A percentile compares a stretch with the other conserved stretches of the same genome.
phyloP scores from a whole-genome alignment of 2,329 filamentous ascomycete species.

The Hypoxylon rubiginosum region DNA sequence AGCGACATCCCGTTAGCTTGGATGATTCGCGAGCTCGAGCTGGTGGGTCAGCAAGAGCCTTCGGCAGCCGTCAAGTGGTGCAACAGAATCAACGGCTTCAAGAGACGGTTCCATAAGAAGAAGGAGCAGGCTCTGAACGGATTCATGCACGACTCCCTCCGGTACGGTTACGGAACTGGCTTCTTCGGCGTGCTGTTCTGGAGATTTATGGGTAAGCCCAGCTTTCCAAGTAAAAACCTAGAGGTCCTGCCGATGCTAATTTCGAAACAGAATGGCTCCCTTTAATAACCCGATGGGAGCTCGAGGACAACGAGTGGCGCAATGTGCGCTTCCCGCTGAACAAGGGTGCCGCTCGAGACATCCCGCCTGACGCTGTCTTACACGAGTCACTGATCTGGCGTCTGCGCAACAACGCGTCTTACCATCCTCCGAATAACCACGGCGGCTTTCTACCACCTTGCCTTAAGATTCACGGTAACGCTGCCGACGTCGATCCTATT shows the following conservation, averaged over 20 bases:
- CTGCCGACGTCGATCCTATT: slow-evolving; percentile 29
- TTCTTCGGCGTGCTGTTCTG: slow-evolving; percentile 58
- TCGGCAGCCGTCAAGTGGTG: slow-evolving; percentile 55
- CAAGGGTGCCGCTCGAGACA: slow-evolving; percentile 54
- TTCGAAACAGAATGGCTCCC: slow-evolving; percentile 54
- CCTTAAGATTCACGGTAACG: slow-evolving; percentile 45
- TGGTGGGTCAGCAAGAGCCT: slow-evolving; percentile 52
- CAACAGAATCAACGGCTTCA: slow-evolving; percentile 52
- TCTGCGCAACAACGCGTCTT: slow-evolving; percentile 48
- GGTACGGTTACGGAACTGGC: slow-evolving; percentile 54
- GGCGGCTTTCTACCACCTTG: slow-evolving; percentile 50
- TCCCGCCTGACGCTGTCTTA: slow-evolving; percentile 56
- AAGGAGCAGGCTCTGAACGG: slow-evolving; percentile 52
- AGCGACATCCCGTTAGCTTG: slow-evolving; percentile 65
- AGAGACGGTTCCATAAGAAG: slow-evolving; percentile 48
- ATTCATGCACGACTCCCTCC: slow-evolving; percentile 57
- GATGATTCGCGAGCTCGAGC: slow-evolving; percentile 65
- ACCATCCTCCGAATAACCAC: slow-evolving; percentile 55
- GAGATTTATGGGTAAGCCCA: slow-evolving; percentile 59
- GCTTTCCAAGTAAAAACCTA: background rate
- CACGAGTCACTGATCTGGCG: slow-evolving; percentile 56
- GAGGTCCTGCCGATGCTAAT: slow-evolving; percentile 5
- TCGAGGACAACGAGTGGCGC: slow-evolving; percentile 51
- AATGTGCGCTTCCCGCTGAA: slow-evolving; percentile 57
- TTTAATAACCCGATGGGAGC: slow-evolving; percentile 58